Evolutionary conservation across 495 filamentous ascomycete species (phyloP), one percentile per base, ranked within the genome.

Genomic region (Astrocystis sublimbata): DNA sequence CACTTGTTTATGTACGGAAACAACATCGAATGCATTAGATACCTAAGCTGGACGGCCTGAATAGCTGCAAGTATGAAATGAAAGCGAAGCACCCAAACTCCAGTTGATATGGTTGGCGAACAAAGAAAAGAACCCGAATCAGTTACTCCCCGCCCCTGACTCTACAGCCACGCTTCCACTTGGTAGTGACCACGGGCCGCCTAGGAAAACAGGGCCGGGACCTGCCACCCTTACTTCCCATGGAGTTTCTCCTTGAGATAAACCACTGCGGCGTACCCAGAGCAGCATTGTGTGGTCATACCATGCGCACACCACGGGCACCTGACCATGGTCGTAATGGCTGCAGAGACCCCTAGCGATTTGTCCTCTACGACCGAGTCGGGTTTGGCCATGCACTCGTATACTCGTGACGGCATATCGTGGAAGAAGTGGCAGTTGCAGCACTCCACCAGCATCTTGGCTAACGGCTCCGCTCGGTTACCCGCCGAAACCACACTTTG

Each of bases 371-470:
- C 76, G 17, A 84, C 70, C 23, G 78, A 79, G 58, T 88, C 85
- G 9, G 86, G 83, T 64, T 83, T 85, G 19, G 86, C 85, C 80
- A 91, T 89, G 67, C 82, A 88, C 57, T 89, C 86, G 67, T 92
- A 92, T 52, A 90, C 78, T 43, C 87, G 85, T 9, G 86, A 87
- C 9, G 90, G 90, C 72, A 92, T 83, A 65, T 92, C 90, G 73
- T 92, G 88, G 82, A 88, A 92, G 72, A 88, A 91, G 56, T 87
- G 87, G 80, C 90, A 93, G 56, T 79, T 83, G 71, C 90, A 93
- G 71, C 90, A 93, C 58, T 92, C 87, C 6, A 92, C 89, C 61
- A 93, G 86, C 60, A 92, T 78, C 73, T 92, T 93, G 35, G 85
- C 86, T 43, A 92, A 72, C 0, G 86, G 80, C 43, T 83, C 81